Base-by-base conservation (phyloP, 495 filamentous ascomycete species). In the Lichenothelia convexa region DNA sequence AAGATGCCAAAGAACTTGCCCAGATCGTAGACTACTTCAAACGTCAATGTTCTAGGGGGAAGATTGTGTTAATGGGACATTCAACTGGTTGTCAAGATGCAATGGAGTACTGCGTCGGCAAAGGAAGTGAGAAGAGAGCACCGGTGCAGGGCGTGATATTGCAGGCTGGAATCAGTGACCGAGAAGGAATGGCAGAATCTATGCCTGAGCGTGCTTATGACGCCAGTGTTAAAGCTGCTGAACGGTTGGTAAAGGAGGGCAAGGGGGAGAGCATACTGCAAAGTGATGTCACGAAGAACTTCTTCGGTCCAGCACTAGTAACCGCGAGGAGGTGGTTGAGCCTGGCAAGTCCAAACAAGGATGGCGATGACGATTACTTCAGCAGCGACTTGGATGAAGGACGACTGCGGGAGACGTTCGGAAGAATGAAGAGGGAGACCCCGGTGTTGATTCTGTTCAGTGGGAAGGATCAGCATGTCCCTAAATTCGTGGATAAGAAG, bases 81-180 rank as follows among this genome's bases (percentile, higher is more conserved):
- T 85, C 78, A 1, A 82, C 77, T 0, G 89, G 89, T 2, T 83
- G 79, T 41, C 89, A 93, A 59, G 84, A 92, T 48, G 72, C 80
- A 21, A 65, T 94, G 54, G 71, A 80, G 38, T 92, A 89, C 47
- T 56, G 80, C 3, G 50, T 54, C 15, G 42, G 46, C 27, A 26
- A 42, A 19, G 27, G 20, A 3, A 23, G 32, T 5, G 30, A 20
- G 17, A 23, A 40, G 18, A 13, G 34, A 57, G 54, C 21, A 48
- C 51, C 43, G 1, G 62, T 94, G 18, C 73, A 92, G 36, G 87
- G 82, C 31, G 76, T 72, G 22, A 78, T 95, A 24, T 58, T 94
- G 35, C 86, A 93, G 50, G 87, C 78, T 0, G 71, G 77, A 9
- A 73, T 79, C 7, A 80, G 71, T 26, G 87, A 94, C 51, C 67